phyloP scores from a whole-genome alignment of 1,284 basidiomycete genomes.

The Cutaneotrichosporon sp. region DNA sequence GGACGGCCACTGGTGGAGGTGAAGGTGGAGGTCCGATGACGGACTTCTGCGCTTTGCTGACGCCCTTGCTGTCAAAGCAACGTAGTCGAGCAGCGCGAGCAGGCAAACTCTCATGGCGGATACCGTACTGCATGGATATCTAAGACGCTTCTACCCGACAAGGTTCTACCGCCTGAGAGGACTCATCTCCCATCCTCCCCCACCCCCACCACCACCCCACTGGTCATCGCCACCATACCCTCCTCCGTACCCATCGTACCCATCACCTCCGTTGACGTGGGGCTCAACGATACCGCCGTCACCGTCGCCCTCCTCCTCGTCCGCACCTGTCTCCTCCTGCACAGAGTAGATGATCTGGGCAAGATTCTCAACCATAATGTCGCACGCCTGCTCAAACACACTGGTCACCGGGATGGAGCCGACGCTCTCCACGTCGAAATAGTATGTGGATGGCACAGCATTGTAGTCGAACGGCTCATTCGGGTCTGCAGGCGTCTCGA shows the following conservation, averaged over 20 bases:
- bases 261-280: slow-evolving; percentile 20
- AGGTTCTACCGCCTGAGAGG: slow-evolving; percentile 28
- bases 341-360: slow-evolving; percentile 64
- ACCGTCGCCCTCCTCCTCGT: slow-evolving; percentile 37
- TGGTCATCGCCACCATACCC: slow-evolving; percentile 13
- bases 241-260: slow-evolving; percentile 8
- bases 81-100: too few relatives aligned
- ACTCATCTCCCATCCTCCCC: slow-evolving; percentile 34
- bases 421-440: slow-evolving; percentile 85
- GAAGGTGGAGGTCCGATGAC: slow-evolving; percentile 1
- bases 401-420: slow-evolving; percentile 83
- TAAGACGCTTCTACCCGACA: neutral
- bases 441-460: slow-evolving; percentile 80
- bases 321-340: slow-evolving; percentile 40
- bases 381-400: slow-evolving; percentile 76
- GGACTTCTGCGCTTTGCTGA: too few relatives aligned
- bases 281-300: slow-evolving; percentile 33
- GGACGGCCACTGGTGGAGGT: neutral
- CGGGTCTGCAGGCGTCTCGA: slow-evolving; percentile 74
- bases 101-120: too few relatives aligned
- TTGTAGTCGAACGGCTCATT: slow-evolving; percentile 79
- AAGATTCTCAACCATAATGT: slow-evolving; percentile 73
- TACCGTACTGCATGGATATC: slow-evolving; percentile 1
- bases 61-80: too few relatives aligned
- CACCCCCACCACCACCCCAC: slow-evolving; percentile 14